Percentiles rank a stretch among this genome's conserved stretches.
phyloP scores from a whole-genome alignment of 345 rosid genomes.

The Lepidium sativum region DNA sequence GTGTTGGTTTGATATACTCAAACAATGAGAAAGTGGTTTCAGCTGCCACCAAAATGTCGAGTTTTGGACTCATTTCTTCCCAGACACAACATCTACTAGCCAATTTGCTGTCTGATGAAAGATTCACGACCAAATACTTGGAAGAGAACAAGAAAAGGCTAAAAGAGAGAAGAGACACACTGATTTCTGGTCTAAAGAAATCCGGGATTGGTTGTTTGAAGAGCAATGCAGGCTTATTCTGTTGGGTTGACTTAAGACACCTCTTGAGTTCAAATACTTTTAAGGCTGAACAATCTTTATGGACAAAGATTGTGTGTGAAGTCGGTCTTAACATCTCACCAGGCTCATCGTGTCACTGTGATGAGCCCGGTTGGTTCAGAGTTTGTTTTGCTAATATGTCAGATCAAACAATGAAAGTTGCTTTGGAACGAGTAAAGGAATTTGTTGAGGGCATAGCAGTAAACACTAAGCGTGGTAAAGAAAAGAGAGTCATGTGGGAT shows the following conservation, averaged over 20 bases:
- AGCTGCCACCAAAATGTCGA: slow-evolving; percentile 83
- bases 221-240: slow-evolving; percentile 73
- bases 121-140: slow-evolving; percentile 46
- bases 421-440: slow-evolving; percentile 40
- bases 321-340: slow-evolving; percentile 75
- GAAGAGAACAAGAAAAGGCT: slow-evolving; percentile 53
- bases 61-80: slow-evolving; percentile 80
- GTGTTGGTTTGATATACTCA: slow-evolving; percentile 75
- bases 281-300: slow-evolving; percentile 57
- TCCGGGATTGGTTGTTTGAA: slow-evolving; percentile 52
- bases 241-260: slow-evolving; percentile 82
- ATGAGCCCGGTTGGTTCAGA: slow-evolving; percentile 87
- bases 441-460: slow-evolving; percentile 22
- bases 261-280: slow-evolving; percentile 47
- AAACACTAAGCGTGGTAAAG: background rate
- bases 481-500: slow-evolving; percentile 26
- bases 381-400: slow-evolving; percentile 74
- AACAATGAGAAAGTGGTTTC: slow-evolving; percentile 49
- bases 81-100: slow-evolving; percentile 71
- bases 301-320: slow-evolving; percentile 53
- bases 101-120: slow-evolving; percentile 49
- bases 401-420: slow-evolving; percentile 35
- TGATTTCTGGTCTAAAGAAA: slow-evolving; percentile 47
- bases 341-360: slow-evolving; percentile 77
- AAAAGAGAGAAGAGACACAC: slow-evolving; percentile 37